Conservation (phyloP, 257 asterid species). For the Nicotiana benthamiana region DNA sequence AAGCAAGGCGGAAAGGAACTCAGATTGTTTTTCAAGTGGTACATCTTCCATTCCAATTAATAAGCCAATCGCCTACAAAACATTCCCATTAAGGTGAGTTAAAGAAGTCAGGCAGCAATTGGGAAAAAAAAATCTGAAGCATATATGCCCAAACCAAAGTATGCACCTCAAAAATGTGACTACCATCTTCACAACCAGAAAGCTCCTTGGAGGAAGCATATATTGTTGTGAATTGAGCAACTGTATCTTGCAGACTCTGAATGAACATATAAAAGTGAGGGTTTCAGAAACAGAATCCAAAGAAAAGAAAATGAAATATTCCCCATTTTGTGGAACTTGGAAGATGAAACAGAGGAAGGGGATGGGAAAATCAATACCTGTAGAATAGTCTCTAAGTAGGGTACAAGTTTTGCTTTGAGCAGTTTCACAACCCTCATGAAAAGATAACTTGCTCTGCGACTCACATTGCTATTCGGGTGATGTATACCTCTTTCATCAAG, state of each 20-base stretch:
- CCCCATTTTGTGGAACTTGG: neutral
- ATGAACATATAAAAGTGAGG: constrained; percentile 9
- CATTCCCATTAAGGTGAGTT: neutral
- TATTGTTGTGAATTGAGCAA: constrained; percentile 65
- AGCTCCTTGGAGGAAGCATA: constrained; percentile 37
- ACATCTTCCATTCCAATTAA: constrained; percentile 98
- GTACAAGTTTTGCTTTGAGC: constrained; percentile 78
- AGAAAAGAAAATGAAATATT: neutral
- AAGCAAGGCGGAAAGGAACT: constrained; percentile 71
- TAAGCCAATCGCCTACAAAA: constrained; percentile 78
- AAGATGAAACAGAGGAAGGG: neutral
- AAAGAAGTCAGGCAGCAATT: neutral
- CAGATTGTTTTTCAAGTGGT: constrained; percentile 72
- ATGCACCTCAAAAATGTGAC: constrained; percentile 87
- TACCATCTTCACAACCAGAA: constrained; percentile 79
- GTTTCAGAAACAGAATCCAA: neutral
- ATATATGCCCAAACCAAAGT: neutral
- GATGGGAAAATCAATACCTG: constrained; percentile 46
- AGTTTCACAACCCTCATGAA: constrained; percentile 89
- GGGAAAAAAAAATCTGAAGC: neutral
- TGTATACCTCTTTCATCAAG: constrained; percentile 95
- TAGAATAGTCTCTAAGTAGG: constrained; percentile 83
- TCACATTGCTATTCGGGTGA: constrained; percentile 71
- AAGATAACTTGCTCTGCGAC: constrained; percentile 88
- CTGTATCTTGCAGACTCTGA: constrained; percentile 79